A percentile compares a stretch with the other conserved stretches of the same genome.
Evolutionary conservation across 306 rosid genomes (phyloP).

Genomic region (Pyrus betulifolia): DNA sequence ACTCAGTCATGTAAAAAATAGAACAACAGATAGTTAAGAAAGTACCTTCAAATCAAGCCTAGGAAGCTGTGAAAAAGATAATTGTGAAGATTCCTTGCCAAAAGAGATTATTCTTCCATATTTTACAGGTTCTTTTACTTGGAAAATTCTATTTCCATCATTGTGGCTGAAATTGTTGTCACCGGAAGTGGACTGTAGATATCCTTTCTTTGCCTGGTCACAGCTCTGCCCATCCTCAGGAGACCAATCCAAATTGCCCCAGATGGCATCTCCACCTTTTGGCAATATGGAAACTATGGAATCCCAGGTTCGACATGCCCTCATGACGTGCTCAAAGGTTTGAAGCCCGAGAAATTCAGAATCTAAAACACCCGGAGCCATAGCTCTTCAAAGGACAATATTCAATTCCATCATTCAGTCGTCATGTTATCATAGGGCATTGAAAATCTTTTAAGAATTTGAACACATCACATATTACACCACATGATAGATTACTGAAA

Average conservation of each 20-base stretch:
- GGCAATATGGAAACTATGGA: slow-evolving; percentile 66
- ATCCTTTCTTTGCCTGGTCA: slow-evolving; percentile 28
- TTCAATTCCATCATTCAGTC: not conserved
- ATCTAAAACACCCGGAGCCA: slow-evolving; percentile 57
- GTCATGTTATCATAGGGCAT: not conserved
- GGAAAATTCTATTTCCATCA: slow-evolving; percentile 18
- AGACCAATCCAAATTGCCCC: slow-evolving; percentile 63
- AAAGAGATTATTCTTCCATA: slow-evolving; percentile 53
- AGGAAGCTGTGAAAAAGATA: slow-evolving; percentile 48
- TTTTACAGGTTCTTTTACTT: slow-evolving; percentile 28
- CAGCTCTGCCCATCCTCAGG: slow-evolving; percentile 43
- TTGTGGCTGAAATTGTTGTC: slow-evolving; percentile 18
- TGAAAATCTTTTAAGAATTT: not conserved
- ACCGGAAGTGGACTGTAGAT: slow-evolving; percentile 15
- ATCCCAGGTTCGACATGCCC: slow-evolving; percentile 71
- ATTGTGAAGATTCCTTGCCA: slow-evolving; percentile 45
- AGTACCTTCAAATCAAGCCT: slow-evolving; percentile 40
- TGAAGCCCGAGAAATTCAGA: slow-evolving; percentile 51
- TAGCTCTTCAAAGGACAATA: slow-evolving; percentile 41
- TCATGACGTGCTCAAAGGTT: slow-evolving; percentile 49
- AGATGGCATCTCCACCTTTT: slow-evolving; percentile 74
- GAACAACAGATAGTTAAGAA: not conserved
- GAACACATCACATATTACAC: not conserved
- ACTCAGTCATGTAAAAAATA: not conserved
- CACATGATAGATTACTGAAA: not conserved